A percentile compares a stretch with the other conserved stretches of the same genome.
Conservation (phyloP, 805 yeast species). For the Candida saitoana region DNA sequence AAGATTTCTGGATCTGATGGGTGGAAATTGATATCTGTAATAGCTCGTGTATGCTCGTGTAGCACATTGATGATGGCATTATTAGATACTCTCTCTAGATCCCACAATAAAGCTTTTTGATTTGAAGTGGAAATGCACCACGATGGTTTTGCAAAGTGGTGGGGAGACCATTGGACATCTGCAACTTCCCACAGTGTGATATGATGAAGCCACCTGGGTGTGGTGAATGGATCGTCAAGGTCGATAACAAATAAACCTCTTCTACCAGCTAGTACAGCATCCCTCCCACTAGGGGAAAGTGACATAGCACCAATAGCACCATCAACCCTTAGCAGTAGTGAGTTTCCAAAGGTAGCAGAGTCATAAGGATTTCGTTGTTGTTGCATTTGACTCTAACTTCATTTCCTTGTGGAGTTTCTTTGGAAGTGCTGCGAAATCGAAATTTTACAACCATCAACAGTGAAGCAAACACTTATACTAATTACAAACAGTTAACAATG, state of each 20-base stretch:
- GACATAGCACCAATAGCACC: slow-evolving; percentile 91
- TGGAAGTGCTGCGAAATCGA: neutral
- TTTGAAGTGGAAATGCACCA: slow-evolving; percentile 95
- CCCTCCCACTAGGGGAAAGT: slow-evolving; percentile 84
- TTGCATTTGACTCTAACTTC: too few species aligned
- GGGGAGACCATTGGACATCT: slow-evolving; percentile 98
- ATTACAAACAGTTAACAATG: too few species aligned
- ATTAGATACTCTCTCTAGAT: slow-evolving; percentile 65
- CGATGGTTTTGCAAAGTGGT: slow-evolving; percentile 64
- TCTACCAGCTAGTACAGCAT: slow-evolving; percentile 82
- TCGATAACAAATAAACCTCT: slow-evolving; percentile 88
- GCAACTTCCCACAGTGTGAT: slow-evolving; percentile 97
- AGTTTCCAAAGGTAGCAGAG: slow-evolving; percentile 69
- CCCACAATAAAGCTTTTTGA: slow-evolving; percentile 95
- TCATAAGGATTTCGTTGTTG: slow-evolving; percentile 21
- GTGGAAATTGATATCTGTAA: slow-evolving; percentile 92
- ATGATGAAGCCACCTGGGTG: slow-evolving; percentile 92
- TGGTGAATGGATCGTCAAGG: slow-evolving; percentile 89
- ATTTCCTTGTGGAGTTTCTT: too few species aligned
- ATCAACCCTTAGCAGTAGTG: slow-evolving; percentile 81
- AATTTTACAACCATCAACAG: too few species aligned
- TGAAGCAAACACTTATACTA: too few species aligned
- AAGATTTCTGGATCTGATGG: slow-evolving; percentile 79
- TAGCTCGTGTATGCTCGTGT: slow-evolving; percentile 89
- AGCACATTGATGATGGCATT: slow-evolving; percentile 80